These are phyloP conservation scores for Diplotaxis tenuifolia DNA, from an alignment of 345 rosid species.

Conservation along the genomic window DNA sequence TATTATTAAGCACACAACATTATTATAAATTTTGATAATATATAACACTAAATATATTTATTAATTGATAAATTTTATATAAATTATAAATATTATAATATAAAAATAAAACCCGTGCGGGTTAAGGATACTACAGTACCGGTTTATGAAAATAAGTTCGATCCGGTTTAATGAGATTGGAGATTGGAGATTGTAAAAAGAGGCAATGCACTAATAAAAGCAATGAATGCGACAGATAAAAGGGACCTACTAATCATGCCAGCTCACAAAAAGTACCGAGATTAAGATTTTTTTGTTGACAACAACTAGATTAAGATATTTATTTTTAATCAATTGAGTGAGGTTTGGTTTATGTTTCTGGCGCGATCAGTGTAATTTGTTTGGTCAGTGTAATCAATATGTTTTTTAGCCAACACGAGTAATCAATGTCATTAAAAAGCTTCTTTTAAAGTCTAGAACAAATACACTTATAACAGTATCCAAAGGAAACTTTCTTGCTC, in stretches of 20 bases:
- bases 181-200: background rate
- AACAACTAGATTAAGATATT: background rate
- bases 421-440: conserved; percentile 2
- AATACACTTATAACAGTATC: background rate
- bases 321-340: background rate
- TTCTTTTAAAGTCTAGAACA: background rate
- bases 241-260: conserved; percentile 27
- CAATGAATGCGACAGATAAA: background rate
- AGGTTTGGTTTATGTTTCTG: background rate
- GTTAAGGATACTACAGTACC: background rate
- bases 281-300: background rate
- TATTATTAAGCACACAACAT: too few relatives aligned
- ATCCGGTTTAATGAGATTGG: conserved; percentile 4
- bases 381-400: conserved; percentile 25
- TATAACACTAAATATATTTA: too few relatives aligned
- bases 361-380: conserved; percentile 17
- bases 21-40: too few relatives aligned
- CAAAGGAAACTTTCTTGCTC: background rate
- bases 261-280: conserved; percentile 27
- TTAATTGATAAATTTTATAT: too few relatives aligned
- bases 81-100: too few relatives aligned
- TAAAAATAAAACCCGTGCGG: too few relatives aligned
- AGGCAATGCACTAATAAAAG: conserved; percentile 8
- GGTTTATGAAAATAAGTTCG: background rate
- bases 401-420: conserved; percentile 4